These are phyloP conservation scores for Colletotrichum camelliae DNA, from an alignment of 2,329 filamentous ascomycete species.

Conservation along the genomic window DNA sequence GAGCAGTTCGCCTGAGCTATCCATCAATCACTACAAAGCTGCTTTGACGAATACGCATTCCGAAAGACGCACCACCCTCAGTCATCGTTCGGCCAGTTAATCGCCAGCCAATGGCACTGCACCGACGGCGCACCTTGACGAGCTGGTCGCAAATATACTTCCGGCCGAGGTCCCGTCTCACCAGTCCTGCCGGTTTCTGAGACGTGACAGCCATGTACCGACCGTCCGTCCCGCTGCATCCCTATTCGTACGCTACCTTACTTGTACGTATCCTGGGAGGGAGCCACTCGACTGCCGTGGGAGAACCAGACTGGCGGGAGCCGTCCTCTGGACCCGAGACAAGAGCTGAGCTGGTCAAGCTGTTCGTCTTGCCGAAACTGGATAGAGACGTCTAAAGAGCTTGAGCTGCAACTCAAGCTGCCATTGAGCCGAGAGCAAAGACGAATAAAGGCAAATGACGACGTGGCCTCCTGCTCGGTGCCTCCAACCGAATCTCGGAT, in stretches of 20 bases:
- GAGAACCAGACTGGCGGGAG: not conserved
- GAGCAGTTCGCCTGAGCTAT: not conserved
- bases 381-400: not conserved
- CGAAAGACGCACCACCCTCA: not conserved
- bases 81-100: not conserved
- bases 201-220: slow-evolving; percentile 1
- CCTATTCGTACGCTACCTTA: not conserved
- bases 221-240: not conserved
- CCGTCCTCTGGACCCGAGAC: not conserved
- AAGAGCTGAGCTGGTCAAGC: not conserved
- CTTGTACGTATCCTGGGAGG: not conserved
- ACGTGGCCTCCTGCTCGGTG: not conserved
- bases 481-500: not conserved
- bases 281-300: not conserved
- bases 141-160: not conserved
- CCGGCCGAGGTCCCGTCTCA: not conserved
- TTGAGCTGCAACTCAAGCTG: not conserved
- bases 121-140: not conserved
- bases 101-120: not conserved
- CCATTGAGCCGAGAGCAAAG: not conserved
- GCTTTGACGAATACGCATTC: not conserved
- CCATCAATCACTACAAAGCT: not conserved
- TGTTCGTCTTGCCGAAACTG: not conserved
- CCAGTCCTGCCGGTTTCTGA: not conserved
- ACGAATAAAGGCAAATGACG: not conserved